These are phyloP conservation scores for Coemansia sp. DNA, from an alignment of 192 early-diverging fungal species.

Conservation along the genomic window DNA sequence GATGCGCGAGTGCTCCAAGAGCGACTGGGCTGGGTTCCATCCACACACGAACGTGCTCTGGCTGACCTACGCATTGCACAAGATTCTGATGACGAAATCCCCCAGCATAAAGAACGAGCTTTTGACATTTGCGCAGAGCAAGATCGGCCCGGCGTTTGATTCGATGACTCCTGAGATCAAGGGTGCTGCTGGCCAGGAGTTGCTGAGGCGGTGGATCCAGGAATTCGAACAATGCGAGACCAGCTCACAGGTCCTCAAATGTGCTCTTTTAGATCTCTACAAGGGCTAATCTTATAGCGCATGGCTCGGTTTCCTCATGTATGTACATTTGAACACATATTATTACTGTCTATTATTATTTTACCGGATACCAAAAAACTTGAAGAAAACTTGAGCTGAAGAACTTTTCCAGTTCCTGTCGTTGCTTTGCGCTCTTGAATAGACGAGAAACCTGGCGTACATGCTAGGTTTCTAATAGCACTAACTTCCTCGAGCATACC, in stretches of 20 bases:
- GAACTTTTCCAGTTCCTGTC: too few relatives aligned
- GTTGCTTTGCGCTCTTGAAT: too few relatives aligned
- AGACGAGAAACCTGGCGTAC: too few relatives aligned
- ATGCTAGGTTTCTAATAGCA: too few relatives aligned
- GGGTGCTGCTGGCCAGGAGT: slow-evolving; percentile 43
- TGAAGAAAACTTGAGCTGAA: too few relatives aligned
- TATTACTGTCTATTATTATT: neutral
- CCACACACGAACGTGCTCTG: slow-evolving; percentile 54
- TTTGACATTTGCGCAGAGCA: slow-evolving; percentile 40
- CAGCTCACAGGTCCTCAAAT: slow-evolving; percentile 45
- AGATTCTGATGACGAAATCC: slow-evolving; percentile 51
- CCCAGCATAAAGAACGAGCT: slow-evolving; percentile 44
- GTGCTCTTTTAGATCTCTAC: slow-evolving; percentile 52
- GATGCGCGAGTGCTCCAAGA: slow-evolving; percentile 56
- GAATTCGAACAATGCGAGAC: slow-evolving; percentile 54
- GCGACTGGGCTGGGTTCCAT: slow-evolving; percentile 44
- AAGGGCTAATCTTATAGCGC: slow-evolving; percentile 19
- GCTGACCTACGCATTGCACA: slow-evolving; percentile 50
- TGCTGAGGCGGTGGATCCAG: slow-evolving; percentile 48
- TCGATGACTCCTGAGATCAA: slow-evolving; percentile 21
- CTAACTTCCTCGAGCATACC: too few relatives aligned
- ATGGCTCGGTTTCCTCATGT: neutral
- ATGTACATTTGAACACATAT: neutral
- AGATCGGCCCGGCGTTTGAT: slow-evolving; percentile 40
- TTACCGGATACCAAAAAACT: too few relatives aligned